Base-by-base conservation (phyloP, 352 stramenopile genomes). In the Bremia lactucae region DNA sequence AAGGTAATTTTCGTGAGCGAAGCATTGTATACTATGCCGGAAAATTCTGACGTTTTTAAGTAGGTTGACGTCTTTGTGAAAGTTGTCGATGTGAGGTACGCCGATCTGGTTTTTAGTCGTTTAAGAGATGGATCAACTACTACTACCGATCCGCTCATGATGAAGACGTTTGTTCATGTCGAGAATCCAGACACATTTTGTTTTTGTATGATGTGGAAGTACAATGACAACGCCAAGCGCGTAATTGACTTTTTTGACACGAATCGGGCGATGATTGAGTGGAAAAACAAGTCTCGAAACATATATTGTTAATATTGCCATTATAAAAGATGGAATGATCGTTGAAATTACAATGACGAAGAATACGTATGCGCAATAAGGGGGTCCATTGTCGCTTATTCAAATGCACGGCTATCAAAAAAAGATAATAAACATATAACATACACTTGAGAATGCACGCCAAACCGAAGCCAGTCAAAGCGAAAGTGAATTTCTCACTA, bases 1-100 rank as follows among this genome's bases (percentile, higher is more conserved):
- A 46, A 46, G 45, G 33, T 52, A 52, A 20, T 7, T 36, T 29
- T 20, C 21, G 21, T 31, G 36, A 10, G 21, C 36, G 4, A 16
- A 45, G 36, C 19, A 46, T 13, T 52, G 36, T 46, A 28, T n/a
- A n/a, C n/a, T n/a, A n/a, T 46, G 16, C 31, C 34, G n/a, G 34
- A 46, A 10, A 36, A 35, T 52, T 19, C 45, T 52, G 18, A 46
- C 28, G n/a, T n/a, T 45, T 41, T 6, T 23, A 29, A 42, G 36
- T 22, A 52, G 45, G 45, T 46, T 11, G 45, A 52, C 28, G 15
- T 52, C 6, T 52, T 52, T 21, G 45, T 52, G 45, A 52, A 52
- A 36, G 45, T 52, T 42, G 9, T 46, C 2, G 36, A 46, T 34
- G 36, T 20, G 13, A 10, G 19, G 19, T 52, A 36, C 45, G 36